phyloP scores from a whole-genome alignment of 306 rosid species.

The Cucurbita maxima region DNA sequence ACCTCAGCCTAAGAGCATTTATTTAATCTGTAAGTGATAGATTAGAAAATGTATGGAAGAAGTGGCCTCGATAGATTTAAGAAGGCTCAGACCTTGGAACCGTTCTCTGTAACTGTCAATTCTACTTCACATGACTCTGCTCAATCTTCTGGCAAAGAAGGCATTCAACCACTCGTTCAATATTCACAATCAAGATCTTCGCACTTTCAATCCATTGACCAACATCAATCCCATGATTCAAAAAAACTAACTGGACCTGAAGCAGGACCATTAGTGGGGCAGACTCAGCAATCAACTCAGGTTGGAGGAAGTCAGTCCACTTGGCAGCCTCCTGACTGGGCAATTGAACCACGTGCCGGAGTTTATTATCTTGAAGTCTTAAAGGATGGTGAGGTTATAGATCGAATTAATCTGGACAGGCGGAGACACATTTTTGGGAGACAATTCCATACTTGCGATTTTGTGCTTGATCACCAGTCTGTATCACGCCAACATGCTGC shows the following conservation, averaged over 20 bases:
- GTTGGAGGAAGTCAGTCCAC: constrained; percentile 77
- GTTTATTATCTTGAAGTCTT: constrained; percentile 73
- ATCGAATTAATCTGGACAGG: constrained; percentile 53
- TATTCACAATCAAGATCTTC: constrained; percentile 19
- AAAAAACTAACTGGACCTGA: constrained; percentile 31
- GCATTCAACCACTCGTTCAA: constrained; percentile 23
- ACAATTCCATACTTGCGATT: constrained; percentile 68
- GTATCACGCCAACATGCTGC: constrained; percentile 99
- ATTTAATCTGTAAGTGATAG: background rate
- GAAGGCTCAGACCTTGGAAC: constrained; percentile 87
- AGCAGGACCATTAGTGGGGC: constrained; percentile 55
- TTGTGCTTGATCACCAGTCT: constrained; percentile 89
- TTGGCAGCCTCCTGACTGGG: constrained; percentile 99
- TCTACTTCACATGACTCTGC: constrained; percentile 29
- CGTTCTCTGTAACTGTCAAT: constrained; percentile 44
- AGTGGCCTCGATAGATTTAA: constrained; percentile 84
- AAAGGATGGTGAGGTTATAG: constrained; percentile 76
- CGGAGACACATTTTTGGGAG: constrained; percentile 74
- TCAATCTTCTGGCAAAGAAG: constrained; percentile 26
- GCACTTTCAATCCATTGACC: constrained; percentile 13
- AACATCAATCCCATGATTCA: constrained; percentile 19
- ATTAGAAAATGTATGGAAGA: constrained; percentile 78
- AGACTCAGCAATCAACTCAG: constrained; percentile 50
- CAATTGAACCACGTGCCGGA: constrained; percentile 78
- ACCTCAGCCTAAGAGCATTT: background rate